Evolutionary conservation across 2,329 filamentous ascomycete species (phyloP), one percentile per base, ranked within the genome.

Genomic region (Ilyonectria robusta): DNA sequence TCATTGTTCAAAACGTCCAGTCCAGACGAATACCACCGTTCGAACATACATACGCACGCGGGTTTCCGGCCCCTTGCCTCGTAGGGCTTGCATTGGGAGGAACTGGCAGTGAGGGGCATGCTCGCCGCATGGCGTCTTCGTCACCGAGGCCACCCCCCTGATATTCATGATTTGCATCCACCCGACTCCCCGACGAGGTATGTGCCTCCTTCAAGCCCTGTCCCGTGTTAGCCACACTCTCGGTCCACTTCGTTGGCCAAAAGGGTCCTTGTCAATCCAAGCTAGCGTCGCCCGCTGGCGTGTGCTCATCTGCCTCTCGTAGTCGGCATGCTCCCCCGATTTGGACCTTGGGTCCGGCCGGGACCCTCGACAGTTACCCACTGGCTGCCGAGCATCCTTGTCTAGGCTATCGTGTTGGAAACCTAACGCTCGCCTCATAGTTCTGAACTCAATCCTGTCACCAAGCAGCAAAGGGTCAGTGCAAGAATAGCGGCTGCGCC

Each of bases 1-100:
- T 53, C 50, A 35, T 15, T n/a, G 33, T 35, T 17, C n/a, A 53
- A 53, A 35, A 21, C n/a, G 19, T 21, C 50, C 50, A 37, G 31
- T 62, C 59, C 23, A 31, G 29, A 56, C 50, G 44, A 53, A 40
- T n/a, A 62, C 15, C 40, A 21, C 44, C 26, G 63, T 67, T 66
- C 50, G 62, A 37, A 72, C 68, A 64, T 74, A 71, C 73, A 74
- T 75, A 63, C 65, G 60, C 53, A 70, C 69, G 58, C 48, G 67
- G 56, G 40, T 59, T 51, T 65, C 50, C 55, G 33, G 31, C 63
- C 42, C 51, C 56, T 51, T 70, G 63, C 65, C 69, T 56, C 62
- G 46, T 67, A 63, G 66, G 65, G 60, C 68, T 70, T 70, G 65
- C 63, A 65, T 67, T 55, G 46, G 29, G 42, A 62, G 60, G 44